Evolutionary conservation across 495 filamentous ascomycete species (phyloP).

Genomic region (Pyrenula aspistea): DNA sequence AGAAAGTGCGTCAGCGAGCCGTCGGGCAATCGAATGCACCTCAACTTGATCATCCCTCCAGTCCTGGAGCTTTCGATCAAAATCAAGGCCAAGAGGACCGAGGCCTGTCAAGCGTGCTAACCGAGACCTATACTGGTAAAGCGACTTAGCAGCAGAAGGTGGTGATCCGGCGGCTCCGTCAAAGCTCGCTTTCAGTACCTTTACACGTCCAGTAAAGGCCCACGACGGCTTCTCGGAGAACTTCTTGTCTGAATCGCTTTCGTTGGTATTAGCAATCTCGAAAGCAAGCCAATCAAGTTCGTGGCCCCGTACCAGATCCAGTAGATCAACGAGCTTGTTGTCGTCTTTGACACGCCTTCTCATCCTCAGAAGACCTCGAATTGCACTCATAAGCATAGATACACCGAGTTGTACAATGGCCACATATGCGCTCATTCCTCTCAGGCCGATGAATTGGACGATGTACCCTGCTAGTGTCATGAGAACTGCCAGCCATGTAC

Average conservation of each 20-base stretch:
- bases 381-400: slow-evolving; percentile 31
- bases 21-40: background rate
- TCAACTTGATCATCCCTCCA: background rate
- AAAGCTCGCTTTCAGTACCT: no score
- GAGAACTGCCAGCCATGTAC: slow-evolving; percentile 10
- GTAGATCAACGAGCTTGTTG: background rate
- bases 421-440: slow-evolving; percentile 36
- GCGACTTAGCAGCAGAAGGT: background rate
- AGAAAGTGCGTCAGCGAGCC: background rate
- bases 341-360: background rate
- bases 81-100: background rate
- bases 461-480: slow-evolving; percentile 33
- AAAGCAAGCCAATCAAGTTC: background rate
- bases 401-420: slow-evolving; percentile 31
- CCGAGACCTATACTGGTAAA: background rate
- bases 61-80: no score
- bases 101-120: background rate
- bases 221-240: background rate
- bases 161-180: background rate
- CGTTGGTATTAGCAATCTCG: background rate
- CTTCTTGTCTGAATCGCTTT: background rate
- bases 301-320: background rate
- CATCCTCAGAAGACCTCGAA: slow-evolving; percentile 30
- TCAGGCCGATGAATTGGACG: slow-evolving; percentile 36
- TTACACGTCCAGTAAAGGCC: no score